phyloP scores from a whole-genome alignment of 1,139 yeast genomes.

The Yamadazyma friedrichii region DNA sequence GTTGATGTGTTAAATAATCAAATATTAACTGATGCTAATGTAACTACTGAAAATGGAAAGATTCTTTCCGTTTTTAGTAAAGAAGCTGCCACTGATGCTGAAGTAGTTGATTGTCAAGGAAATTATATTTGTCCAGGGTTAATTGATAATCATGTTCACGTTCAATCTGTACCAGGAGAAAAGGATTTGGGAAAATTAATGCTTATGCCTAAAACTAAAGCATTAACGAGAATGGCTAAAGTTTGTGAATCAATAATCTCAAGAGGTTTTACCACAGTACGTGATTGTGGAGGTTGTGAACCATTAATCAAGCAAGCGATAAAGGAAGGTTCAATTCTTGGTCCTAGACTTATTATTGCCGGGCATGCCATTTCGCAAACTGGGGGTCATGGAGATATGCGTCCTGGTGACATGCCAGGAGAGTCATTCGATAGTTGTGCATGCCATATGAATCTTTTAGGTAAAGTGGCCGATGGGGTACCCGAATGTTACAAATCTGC shows the following conservation, averaged over 20 bases:
- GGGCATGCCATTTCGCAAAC: constrained; percentile 23
- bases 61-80: constrained; percentile 7
- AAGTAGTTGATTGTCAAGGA: constrained; percentile 19
- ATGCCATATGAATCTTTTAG: constrained; percentile 18
- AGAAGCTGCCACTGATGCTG: constrained; percentile 4
- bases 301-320: constrained; percentile 17
- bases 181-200: constrained; percentile 14
- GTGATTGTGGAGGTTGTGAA: constrained; percentile 24
- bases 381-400: constrained; percentile 23
- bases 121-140: constrained; percentile 21
- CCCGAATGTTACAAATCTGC: constrained; percentile 19
- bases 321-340: constrained; percentile 19
- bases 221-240: constrained; percentile 17
- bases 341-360: constrained; percentile 20
- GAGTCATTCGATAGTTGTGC: constrained; percentile 18
- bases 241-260: constrained; percentile 16
- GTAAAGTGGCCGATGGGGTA: constrained; percentile 21
- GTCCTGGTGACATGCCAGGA: constrained; percentile 18
- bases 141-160: constrained; percentile 22
- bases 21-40: constrained; percentile 11
- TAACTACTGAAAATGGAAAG: constrained; percentile 16
- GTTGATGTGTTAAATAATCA: constrained; percentile 17
- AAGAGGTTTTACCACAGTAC: constrained; percentile 22
- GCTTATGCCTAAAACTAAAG: constrained; percentile 16
- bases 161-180: constrained; percentile 21